Evolutionary conservation across 805 yeast species (phyloP), one percentile per base, ranked within the genome.

Genomic region (Ogataea nakhonphanomensis): DNA sequence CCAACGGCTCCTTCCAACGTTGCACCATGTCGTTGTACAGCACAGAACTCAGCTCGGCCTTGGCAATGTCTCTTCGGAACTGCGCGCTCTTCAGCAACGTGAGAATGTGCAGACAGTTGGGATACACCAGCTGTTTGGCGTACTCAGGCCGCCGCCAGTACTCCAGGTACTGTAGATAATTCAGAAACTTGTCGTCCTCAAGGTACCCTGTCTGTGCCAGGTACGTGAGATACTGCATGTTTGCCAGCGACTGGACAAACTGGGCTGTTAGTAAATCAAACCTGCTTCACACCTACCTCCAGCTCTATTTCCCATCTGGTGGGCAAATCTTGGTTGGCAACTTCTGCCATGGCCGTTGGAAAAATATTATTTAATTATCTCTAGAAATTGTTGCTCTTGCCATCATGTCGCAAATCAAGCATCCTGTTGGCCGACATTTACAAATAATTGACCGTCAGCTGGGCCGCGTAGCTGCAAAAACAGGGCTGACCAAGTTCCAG

Each of bases 241-340:
- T 93, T 2, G 96, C 87, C 25, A 91, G 70, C 11, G 95, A 82
- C 64, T 91, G 98, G 3, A 91, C 95, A 64, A 91, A 91, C 76
- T 85, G 31, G 42, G 10, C 8, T 5, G 43, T 44, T 38, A 41
- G 43, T 27, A 9, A 5, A 14, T 27, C 39, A n/a, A 25, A 23
- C 14, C 8, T 6, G 3, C 17, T 11, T 3, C 11, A 10, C 46
- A 56, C 78, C 51, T 35, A 77, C 79, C 47, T 84, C 97, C n/a
- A 86, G 70, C 52, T 86, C 95, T 15, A 86, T 78, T 55, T 86
- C 95, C 87, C 91, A 87, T 42, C 95, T 62, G 5, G 84, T 74
- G n/a, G 91, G 89, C n/a, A 77, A 66, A 27, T 62, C 67, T 23
- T 57, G 57, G 4, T 29, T 25, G 9, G 43, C 38, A n/a, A 39